Percentiles rank a stretch among this genome's conserved stretches.
These are phyloP conservation scores for Gamarada debralockiae DNA, from an alignment of 495 filamentous ascomycete species.

Conservation along the genomic window DNA sequence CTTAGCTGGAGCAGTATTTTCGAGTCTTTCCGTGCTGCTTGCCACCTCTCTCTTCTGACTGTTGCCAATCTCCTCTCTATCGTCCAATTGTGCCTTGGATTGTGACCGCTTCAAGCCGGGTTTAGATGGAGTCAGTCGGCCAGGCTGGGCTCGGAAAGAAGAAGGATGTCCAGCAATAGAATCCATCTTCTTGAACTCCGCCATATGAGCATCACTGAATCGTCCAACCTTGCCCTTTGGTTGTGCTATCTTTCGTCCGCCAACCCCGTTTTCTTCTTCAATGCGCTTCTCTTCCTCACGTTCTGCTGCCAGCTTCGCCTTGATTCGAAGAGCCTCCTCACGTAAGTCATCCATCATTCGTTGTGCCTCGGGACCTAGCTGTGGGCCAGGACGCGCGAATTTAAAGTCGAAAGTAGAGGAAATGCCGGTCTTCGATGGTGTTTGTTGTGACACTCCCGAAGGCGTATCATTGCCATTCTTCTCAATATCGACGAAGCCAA, in stretches of 20 bases:
- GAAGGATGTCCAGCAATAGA: conserved; percentile 86
- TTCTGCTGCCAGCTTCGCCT: conserved; percentile 55
- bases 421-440: conserved; percentile 42
- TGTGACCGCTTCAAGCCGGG: conserved; percentile 65
- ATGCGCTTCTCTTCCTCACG: conserved; percentile 40
- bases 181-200: conserved; percentile 94
- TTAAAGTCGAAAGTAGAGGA: conserved; percentile 71
- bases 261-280: conserved; percentile 35
- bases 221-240: conserved; percentile 73
- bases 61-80: conserved; percentile 24
- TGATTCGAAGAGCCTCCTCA: conserved; percentile 63
- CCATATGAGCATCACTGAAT: conserved; percentile 79
- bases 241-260: conserved; percentile 66
- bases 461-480: conserved; percentile 21
- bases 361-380: conserved; percentile 72
- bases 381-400: conserved; percentile 51
- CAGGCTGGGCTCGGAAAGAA: conserved; percentile 62
- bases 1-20: conserved; percentile 26
- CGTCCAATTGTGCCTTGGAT: conserved; percentile 71
- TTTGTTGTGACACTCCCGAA: conserved; percentile 32
- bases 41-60: conserved; percentile 15
- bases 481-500: conserved; percentile 64
- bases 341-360: conserved; percentile 75
- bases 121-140: conserved; percentile 47
- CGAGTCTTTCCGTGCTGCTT: conserved; percentile 23